phyloP scores from a whole-genome alignment of 495 filamentous ascomycete genomes.

The Hapsidospora chrysogenum region DNA sequence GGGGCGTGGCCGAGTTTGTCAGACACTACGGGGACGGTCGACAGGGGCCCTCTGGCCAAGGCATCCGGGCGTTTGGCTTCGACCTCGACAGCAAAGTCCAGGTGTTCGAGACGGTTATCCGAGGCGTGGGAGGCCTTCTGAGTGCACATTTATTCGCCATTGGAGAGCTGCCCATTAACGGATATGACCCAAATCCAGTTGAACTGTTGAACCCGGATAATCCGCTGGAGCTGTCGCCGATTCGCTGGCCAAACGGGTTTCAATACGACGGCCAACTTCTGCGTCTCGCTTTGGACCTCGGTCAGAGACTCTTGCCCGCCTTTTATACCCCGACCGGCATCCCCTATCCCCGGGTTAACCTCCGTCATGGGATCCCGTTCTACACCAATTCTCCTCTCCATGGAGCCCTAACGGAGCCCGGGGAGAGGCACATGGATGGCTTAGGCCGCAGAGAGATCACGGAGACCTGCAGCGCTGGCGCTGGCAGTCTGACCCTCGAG shows the following conservation, averaged over 20 bases:
- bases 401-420: slow-evolving; percentile 11
- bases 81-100: slow-evolving; percentile 96
- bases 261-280: slow-evolving; percentile 84
- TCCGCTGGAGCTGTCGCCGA: slow-evolving; percentile 27
- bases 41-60: slow-evolving; percentile 48
- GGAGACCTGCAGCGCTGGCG: slow-evolving; percentile 91
- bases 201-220: slow-evolving; percentile 9
- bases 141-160: slow-evolving; percentile 88
- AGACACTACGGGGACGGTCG: slow-evolving; percentile 76
- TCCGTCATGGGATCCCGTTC: slow-evolving; percentile 81
- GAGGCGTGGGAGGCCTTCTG: slow-evolving; percentile 78
- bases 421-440: slow-evolving; percentile 9
- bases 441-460: slow-evolving; percentile 52
- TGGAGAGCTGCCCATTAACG: slow-evolving; percentile 68
- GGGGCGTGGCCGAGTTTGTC: slow-evolving; percentile 63
- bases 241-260: slow-evolving; percentile 59
- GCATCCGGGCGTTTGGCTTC: slow-evolving; percentile 65
- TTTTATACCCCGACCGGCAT: slow-evolving; percentile 80
- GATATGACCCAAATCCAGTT: slow-evolving; percentile 39
- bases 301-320: slow-evolving; percentile 67
- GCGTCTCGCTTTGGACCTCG: slow-evolving; percentile 70
- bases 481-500: slow-evolving; percentile 84
- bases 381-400: slow-evolving; percentile 68
- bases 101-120: slow-evolving; percentile 93
- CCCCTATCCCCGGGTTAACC: slow-evolving; percentile 88